Conservation (phyloP, 805 yeast genomes). For the Suhomyces tanzawaensis region DNA sequence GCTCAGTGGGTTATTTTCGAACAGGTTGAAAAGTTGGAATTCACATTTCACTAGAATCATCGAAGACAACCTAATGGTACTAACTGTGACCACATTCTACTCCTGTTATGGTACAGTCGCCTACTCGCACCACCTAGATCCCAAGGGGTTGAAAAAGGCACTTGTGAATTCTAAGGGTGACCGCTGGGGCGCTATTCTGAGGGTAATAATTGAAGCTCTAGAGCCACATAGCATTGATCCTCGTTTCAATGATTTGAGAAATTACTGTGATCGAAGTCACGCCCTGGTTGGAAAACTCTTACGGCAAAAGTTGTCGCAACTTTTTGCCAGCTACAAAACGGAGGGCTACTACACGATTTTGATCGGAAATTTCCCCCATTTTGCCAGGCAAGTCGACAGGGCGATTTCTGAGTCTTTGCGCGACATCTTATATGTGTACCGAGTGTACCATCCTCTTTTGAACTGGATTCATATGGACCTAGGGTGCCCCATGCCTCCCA, state of each 20-base stretch:
- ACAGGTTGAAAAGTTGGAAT: conserved; percentile 3
- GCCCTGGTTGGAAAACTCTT: not conserved
- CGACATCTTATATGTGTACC: conserved; percentile 13
- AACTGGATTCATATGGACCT: conserved; percentile 30
- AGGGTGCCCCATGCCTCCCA: conserved; percentile 11
- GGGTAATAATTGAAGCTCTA: not conserved
- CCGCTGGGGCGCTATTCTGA: too few species aligned
- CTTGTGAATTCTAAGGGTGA: too few species aligned
- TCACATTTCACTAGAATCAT: not conserved
- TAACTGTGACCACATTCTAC: not conserved
- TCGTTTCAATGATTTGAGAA: not conserved
- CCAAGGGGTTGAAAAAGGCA: too few species aligned
- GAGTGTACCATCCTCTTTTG: conserved; percentile 22
- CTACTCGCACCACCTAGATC: too few species aligned
- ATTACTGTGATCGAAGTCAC: not conserved
- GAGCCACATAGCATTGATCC: not conserved
- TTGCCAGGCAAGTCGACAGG: conserved; percentile 4
- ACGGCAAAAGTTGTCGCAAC: not conserved
- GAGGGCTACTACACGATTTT: not conserved
- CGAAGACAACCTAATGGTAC: not conserved
- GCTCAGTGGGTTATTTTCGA: conserved; percentile 7
- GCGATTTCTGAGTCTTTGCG: conserved; percentile 7
- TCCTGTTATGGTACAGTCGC: too few species aligned
- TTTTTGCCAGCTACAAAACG: not conserved
- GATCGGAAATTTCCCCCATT: conserved; percentile 6